Conservation (phyloP, 129 eudicot species). For the Logfia minima region DNA sequence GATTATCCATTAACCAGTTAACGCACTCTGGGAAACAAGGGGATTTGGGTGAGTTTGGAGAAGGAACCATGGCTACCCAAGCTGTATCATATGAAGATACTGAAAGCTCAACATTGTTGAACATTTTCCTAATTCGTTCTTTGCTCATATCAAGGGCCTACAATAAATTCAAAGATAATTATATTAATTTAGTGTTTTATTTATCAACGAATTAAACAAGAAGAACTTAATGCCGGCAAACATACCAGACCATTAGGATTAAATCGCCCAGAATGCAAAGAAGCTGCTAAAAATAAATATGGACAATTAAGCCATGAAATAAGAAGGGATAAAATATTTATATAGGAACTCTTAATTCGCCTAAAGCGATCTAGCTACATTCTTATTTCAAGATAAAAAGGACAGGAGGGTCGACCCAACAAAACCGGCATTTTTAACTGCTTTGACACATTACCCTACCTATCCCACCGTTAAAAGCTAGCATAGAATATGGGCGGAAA, state of each 20-base stretch:
- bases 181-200: background rate
- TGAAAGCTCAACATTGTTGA: slow-evolving; percentile 59
- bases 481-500: no score
- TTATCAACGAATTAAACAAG: background rate
- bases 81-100: slow-evolving; percentile 91
- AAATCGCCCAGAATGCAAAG: background rate
- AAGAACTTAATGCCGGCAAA: background rate
- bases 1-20: slow-evolving; percentile 73
- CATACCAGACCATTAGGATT: background rate
- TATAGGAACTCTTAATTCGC: background rate
- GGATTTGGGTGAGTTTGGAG: slow-evolving; percentile 52
- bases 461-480: no score
- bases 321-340: background rate
- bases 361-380: no score
- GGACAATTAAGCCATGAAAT: background rate
- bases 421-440: no score
- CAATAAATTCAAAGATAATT: background rate
- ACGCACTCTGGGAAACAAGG: slow-evolving; percentile 75
- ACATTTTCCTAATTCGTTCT: slow-evolving; percentile 55
- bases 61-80: slow-evolving; percentile 98
- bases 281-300: background rate
- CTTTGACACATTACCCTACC: no score
- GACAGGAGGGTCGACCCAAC: no score
- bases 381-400: background rate
- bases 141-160: slow-evolving; percentile 60